Conservation (phyloP, 306 rosid species). For the Alnus glutinosa region DNA sequence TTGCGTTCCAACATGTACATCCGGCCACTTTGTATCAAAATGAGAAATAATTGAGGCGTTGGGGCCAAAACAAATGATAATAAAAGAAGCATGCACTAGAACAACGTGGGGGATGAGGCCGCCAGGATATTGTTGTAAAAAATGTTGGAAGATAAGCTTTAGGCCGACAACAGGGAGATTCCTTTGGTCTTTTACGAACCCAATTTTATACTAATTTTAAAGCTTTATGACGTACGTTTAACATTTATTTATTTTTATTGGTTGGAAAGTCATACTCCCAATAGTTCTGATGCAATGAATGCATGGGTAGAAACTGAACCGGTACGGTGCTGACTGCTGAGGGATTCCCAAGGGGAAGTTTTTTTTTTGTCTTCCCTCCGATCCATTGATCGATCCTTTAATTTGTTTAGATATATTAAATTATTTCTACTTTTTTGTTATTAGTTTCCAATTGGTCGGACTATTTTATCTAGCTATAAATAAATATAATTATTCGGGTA, state of each 20-base stretch:
- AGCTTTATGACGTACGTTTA: background rate
- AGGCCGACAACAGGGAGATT: constrained; percentile 44
- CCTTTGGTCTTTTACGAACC: constrained; percentile 27
- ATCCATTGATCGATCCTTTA: no score
- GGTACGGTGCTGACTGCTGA: background rate
- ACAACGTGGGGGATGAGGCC: constrained; percentile 38
- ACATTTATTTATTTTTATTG: constrained; percentile 30
- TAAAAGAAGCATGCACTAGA: constrained; percentile 14
- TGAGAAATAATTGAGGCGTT: background rate
- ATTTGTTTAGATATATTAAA: background rate
- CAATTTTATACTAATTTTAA: constrained; percentile 13
- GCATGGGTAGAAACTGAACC: constrained; percentile 33
- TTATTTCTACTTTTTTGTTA: background rate
- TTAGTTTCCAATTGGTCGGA: no score
- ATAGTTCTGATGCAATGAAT: constrained; percentile 51
- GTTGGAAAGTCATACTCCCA: constrained; percentile 44
- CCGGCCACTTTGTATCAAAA: constrained; percentile 37
- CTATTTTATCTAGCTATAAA: no score
- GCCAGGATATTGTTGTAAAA: constrained; percentile 49
- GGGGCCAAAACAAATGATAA: background rate
- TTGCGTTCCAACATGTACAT: constrained; percentile 31
- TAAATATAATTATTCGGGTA: no score
- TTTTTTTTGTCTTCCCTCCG: no score
- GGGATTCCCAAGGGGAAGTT: no score
- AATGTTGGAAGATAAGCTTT: constrained; percentile 59